Conservation (phyloP, 352 stramenopile species). For the Paralagenidium karlingii region DNA sequence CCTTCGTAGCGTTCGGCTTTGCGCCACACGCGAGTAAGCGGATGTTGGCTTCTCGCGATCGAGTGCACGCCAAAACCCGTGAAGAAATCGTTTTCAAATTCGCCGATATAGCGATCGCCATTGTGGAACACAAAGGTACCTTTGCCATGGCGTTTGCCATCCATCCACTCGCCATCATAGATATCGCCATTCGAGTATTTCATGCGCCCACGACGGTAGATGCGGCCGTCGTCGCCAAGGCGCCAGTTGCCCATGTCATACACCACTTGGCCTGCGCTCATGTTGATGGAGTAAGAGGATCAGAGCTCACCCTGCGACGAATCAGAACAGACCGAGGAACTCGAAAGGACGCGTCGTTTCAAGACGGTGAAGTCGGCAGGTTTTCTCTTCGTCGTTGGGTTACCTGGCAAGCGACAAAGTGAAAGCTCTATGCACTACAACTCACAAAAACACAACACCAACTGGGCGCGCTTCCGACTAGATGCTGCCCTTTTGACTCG, state of each 20-base stretch:
- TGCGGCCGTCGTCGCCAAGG: conserved; percentile 51
- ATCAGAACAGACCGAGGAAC: no score
- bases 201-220: conserved; percentile 53
- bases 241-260: conserved; percentile 62
- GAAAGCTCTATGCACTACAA: no score
- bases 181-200: conserved; percentile 64
- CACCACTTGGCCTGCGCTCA: no score
- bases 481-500: conserved; percentile 4
- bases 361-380: no score
- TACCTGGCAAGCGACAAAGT: no score
- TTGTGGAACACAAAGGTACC: conserved; percentile 47
- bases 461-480: no score
- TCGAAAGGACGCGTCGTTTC: no score
- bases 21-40: conserved; percentile 49
- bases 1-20: conserved; percentile 52
- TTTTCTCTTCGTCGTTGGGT: no score
- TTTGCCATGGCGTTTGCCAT: conserved; percentile 60
- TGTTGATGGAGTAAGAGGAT: no score
- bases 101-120: conserved; percentile 34
- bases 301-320: no score
- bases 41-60: conserved; percentile 33
- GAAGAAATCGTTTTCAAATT: conserved; percentile 39
- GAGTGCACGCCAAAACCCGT: conserved; percentile 48
- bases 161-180: conserved; percentile 79
- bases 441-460: no score